A percentile compares a stretch with the other conserved stretches of the same genome.
These are phyloP conservation scores for Pythium brassicae DNA, from an alignment of 352 stramenopile genomes.

Conservation along the genomic window DNA sequence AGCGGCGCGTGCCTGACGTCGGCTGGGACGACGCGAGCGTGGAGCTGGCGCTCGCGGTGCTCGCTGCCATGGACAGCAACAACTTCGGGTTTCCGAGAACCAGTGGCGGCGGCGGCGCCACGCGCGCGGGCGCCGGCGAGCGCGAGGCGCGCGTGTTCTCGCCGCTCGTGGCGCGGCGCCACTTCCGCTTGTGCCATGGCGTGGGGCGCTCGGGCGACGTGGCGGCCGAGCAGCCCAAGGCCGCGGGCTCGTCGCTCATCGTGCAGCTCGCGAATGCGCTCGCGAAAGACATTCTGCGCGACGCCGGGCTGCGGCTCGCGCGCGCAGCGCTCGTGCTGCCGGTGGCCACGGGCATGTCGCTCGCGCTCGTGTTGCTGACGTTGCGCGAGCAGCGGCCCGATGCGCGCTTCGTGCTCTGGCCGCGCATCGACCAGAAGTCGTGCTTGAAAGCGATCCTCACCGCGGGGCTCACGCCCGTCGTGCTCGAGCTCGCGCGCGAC, in stretches of 20 bases:
- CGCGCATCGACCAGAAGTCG: slow-evolving; percentile 99
- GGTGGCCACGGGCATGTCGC: slow-evolving; percentile 96
- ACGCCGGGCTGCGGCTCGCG: slow-evolving; percentile 72
- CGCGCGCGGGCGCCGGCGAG: slow-evolving; percentile 92
- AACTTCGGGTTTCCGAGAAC: slow-evolving; percentile 66
- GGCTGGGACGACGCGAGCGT: slow-evolving; percentile 89
- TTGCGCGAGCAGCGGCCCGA: slow-evolving; percentile 54
- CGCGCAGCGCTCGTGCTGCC: slow-evolving; percentile 90
- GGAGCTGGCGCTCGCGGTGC: slow-evolving; percentile 81
- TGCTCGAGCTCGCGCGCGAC: slow-evolving; percentile 69
- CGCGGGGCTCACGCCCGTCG: slow-evolving; percentile 89
- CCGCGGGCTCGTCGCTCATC: slow-evolving; percentile 94
- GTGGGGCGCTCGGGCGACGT: slow-evolving; percentile 97
- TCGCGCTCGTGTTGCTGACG: slow-evolving; percentile 88
- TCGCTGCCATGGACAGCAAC: slow-evolving; percentile 94
- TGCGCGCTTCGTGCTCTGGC: slow-evolving; percentile 87
- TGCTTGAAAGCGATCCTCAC: slow-evolving; percentile 98
- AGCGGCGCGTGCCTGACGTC: slow-evolving; percentile 79
- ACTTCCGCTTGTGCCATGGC: slow-evolving; percentile 95
- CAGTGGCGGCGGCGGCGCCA: slow-evolving; percentile 28
- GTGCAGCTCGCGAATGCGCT: slow-evolving; percentile 92
- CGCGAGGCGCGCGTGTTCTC: slow-evolving; percentile 94
- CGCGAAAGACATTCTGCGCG: slow-evolving; percentile 85
- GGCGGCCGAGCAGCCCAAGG: slow-evolving; percentile 98
- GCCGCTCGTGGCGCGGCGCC: slow-evolving; percentile 69